Conservation (phyloP, 1,284 basidiomycete species). For the Polyporus tsugae region DNA sequence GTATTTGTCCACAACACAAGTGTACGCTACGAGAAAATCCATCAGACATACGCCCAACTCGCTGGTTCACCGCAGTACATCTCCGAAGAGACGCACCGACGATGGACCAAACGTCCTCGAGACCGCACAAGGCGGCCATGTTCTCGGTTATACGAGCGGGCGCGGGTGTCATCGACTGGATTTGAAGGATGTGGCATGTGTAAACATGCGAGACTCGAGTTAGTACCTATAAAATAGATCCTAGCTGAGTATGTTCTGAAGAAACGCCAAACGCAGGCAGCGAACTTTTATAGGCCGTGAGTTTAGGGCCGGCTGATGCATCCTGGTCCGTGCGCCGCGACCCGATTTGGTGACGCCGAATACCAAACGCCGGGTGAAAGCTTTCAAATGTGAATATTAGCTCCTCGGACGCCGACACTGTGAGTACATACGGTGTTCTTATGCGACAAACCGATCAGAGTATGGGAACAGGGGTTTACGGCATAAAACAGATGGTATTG, state of each 20-base stretch:
- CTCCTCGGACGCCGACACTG: background rate
- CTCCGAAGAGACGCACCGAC: conserved; percentile 49
- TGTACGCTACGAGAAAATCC: conserved; percentile 52
- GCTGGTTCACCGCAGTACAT: conserved; percentile 52
- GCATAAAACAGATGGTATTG: background rate
- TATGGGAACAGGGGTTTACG: background rate
- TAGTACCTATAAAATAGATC: conserved; percentile 92
- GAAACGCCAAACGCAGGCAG: conserved; percentile 58
- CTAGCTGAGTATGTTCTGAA: conserved; percentile 87
- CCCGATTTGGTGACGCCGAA: background rate
- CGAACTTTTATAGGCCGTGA: conserved; percentile 49
- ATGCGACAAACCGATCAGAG: background rate
- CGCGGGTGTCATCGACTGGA: conserved; percentile 81
- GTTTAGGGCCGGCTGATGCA: conserved; percentile 41
- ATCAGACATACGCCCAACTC: conserved; percentile 80
- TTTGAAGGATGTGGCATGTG: conserved; percentile 83
- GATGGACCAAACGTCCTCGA: conserved; percentile 38
- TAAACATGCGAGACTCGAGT: conserved; percentile 90
- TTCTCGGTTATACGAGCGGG: conserved; percentile 75
- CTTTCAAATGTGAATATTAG: background rate
- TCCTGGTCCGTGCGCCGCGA: conserved; percentile 28
- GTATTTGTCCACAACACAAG: background rate
- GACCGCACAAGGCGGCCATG: conserved; percentile 22
- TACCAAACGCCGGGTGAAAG: conserved; percentile 1
- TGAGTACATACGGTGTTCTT: background rate